Evolutionary conservation across 345 rosid species (phyloP).

Genomic region (Kandelia obovata): DNA sequence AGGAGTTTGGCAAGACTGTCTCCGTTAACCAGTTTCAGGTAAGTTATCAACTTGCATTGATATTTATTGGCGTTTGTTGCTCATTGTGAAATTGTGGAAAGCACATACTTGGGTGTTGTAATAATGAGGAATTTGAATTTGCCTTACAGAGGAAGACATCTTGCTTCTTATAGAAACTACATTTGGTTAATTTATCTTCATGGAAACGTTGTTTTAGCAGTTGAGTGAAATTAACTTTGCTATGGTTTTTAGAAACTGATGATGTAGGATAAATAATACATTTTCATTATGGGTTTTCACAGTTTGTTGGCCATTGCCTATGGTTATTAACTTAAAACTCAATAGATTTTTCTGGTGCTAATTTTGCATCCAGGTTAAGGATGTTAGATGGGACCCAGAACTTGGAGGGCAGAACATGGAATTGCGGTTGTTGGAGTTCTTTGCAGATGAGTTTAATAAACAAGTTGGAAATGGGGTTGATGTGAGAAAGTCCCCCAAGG

Average conservation of each 20-base stretch:
- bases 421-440: conserved; percentile 73
- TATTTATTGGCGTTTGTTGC: background rate
- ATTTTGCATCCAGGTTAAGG: conserved; percentile 64
- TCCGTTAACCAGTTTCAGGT: conserved; percentile 96
- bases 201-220: too few species aligned
- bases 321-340: background rate
- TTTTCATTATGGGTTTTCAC: background rate
- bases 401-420: conserved; percentile 97
- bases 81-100: background rate
- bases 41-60: background rate
- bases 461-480: conserved; percentile 84
- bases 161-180: too few species aligned
- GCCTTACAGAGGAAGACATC: too few species aligned
- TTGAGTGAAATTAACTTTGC: too few species aligned
- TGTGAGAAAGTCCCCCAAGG: conserved; percentile 85
- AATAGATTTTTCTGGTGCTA: conserved; percentile 8
- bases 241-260: too few species aligned
- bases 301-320: background rate
- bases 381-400: conserved; percentile 93
- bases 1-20: conserved; percentile 85
- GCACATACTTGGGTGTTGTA: background rate
- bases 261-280: too few species aligned
- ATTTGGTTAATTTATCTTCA: too few species aligned
- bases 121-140: background rate
- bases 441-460: conserved; percentile 94